Conservation (phyloP, 768 basidiomycete genomes). For the Rhodotorula babjevae region DNA sequence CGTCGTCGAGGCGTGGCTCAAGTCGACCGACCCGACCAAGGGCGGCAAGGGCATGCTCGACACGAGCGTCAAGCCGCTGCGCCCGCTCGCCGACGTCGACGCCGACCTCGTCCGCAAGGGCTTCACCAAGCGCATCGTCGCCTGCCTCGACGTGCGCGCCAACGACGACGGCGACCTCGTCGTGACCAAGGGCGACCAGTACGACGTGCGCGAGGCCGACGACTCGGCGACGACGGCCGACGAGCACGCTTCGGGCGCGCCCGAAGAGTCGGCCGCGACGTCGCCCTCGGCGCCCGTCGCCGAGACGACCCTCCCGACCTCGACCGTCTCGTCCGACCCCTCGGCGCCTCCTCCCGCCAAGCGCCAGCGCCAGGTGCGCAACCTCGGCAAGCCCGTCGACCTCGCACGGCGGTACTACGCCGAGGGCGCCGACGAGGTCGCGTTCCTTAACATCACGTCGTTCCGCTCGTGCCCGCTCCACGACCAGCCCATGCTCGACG, state of each 20-base stretch:
- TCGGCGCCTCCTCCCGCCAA: conserved; percentile 31
- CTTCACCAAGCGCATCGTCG: conserved; percentile 88
- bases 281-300: conserved; percentile 24
- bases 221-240: conserved; percentile 7
- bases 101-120: conserved; percentile 49
- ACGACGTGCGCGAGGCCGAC: conserved; percentile 47
- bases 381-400: conserved; percentile 93
- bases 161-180: conserved; percentile 96
- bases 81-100: conserved; percentile 18
- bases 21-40: conserved; percentile 7
- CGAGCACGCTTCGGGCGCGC: conserved; percentile 19
- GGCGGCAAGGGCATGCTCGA: conserved; percentile 26
- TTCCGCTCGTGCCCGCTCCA: conserved; percentile 92
- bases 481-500: conserved; percentile 97
- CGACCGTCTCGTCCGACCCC: conserved; percentile 38
- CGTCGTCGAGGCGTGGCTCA: conserved; percentile 74
- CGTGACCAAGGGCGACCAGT: conserved; percentile 98
- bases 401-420: conserved; percentile 79
- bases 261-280: conserved; percentile 20
- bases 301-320: conserved; percentile 21
- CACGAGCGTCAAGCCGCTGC: conserved; percentile 16
- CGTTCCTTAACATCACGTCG: conserved; percentile 97
- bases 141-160: conserved; percentile 94
- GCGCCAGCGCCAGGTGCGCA: conserved; percentile 60
- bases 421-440: conserved; percentile 90